Base-by-base conservation (phyloP, 2,329 filamentous ascomycete genomes). In the Hypoxylon sp. region DNA sequence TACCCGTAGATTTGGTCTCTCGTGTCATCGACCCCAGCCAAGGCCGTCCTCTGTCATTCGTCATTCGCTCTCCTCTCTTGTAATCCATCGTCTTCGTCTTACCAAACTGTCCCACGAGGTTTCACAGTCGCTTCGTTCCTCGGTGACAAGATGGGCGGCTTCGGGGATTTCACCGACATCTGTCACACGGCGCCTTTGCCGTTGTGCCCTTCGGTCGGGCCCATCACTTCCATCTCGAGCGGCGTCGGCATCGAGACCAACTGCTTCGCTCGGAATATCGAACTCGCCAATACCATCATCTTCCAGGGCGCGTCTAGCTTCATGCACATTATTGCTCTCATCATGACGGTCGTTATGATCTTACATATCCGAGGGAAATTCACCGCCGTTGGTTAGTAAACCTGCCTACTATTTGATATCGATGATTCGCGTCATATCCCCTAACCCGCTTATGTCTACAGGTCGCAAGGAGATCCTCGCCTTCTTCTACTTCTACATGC, bases 281-380 rank as follows among this genome's bases (percentile, higher is more conserved):
- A 97, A 79, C 80, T 98, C 70, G 95, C 94, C 71, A 99, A 99
- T 81, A 99, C 95, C 41, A 94, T 98, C 81, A 99, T 99, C 75
- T 99, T 99, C 77, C 89, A 98, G 80, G 92, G 90, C 75, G 95
- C 94, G 26, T 89, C 93, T 20, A 92, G 92, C 65, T 93, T 94
- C 75, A 92, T 95, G 81, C 95, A 99, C 79, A 98, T 99, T 70
- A 82, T 91, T 59, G 92, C 94, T 13, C 83, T 99, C 62, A 82
- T 89, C 71, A 97, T 99, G 94, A 96, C 93, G 3, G 91, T 94
- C 7, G 90, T 97, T 73, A 99, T 99, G 95, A 93, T 99, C 65
- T 84, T 99, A 68, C 95, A 99, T 78, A 92, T 99, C 67, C 88
- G 95, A 72, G 94, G 92, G 73, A 99, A 99, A 81, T 99, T 99